phyloP scores from a whole-genome alignment of 2,329 filamentous ascomycete genomes.

The Diaporthe vexans region DNA sequence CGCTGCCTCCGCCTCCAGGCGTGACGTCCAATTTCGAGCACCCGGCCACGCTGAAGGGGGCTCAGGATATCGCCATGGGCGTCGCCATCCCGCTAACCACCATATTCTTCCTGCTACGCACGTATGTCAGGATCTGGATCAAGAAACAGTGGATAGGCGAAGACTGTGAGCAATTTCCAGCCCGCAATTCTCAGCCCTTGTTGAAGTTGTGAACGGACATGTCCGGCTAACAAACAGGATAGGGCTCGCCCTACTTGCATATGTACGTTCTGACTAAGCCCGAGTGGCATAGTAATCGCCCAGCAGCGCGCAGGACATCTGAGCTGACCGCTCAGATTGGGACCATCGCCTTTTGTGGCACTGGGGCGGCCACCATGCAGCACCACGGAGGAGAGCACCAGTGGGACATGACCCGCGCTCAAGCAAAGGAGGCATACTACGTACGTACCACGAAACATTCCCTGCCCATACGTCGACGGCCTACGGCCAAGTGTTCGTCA shows the following conservation, averaged over 20 bases:
- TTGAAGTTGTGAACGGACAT: no score
- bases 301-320: not conserved
- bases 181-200: not conserved
- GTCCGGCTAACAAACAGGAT: not conserved
- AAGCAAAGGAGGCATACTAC: slow-evolving; percentile 4
- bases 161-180: not conserved
- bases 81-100: slow-evolving; percentile 6
- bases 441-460: not conserved
- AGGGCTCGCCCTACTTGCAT: not conserved
- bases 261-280: not conserved
- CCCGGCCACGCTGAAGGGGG: not conserved
- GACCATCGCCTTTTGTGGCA: not conserved
- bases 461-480: no score
- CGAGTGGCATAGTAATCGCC: no score
- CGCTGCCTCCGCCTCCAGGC: not conserved
- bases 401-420: not conserved
- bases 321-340: no score
- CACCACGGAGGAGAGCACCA: slow-evolving; percentile 18
- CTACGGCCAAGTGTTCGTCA: no score
- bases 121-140: not conserved
- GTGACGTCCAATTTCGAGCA: not conserved
- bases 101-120: slow-evolving; percentile 2
- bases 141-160: slow-evolving; percentile 3
- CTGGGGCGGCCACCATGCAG: slow-evolving; percentile 8
- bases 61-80: slow-evolving; percentile 5